phyloP scores from a whole-genome alignment of 345 rosid genomes.

The Limnanthes douglasii region DNA sequence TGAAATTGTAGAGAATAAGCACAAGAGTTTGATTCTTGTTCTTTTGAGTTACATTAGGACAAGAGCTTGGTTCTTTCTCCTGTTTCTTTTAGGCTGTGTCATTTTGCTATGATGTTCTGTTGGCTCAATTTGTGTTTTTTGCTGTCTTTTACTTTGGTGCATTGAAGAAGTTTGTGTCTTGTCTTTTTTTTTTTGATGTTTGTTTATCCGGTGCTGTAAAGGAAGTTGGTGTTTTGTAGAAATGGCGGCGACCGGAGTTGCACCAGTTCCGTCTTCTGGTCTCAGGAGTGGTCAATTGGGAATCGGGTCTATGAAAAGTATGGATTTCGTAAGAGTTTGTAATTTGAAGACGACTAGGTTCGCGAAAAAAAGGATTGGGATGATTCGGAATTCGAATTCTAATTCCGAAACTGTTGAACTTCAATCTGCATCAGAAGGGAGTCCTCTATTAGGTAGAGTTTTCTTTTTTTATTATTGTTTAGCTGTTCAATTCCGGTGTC shows the following conservation, averaged over 20 bases:
- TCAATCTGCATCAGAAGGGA: conserved; percentile 75
- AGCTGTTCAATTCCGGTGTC: neutral
- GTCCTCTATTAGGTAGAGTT: conserved; percentile 65
- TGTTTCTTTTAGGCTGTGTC: no score
- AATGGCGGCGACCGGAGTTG: conserved; percentile 64
- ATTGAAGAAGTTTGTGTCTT: no score
- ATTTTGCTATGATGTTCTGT: no score
- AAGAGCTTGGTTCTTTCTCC: no score
- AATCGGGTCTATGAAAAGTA: conserved; percentile 40
- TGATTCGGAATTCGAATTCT: conserved; percentile 49
- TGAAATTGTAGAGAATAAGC: no score
- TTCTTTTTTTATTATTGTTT: neutral
- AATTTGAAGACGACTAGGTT: conserved; percentile 39
- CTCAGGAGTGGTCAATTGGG: conserved; percentile 39
- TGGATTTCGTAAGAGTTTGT: conserved; percentile 52
- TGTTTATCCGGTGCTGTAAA: no score
- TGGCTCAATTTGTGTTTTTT: no score
- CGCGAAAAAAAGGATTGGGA: conserved; percentile 25
- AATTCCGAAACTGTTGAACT: conserved; percentile 55
- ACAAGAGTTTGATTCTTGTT: no score
- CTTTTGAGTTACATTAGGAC: no score
- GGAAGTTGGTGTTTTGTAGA: conserved; percentile 8
- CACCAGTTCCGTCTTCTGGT: conserved; percentile 54
- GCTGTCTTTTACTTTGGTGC: no score
- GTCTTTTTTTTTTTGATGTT: no score